Percentiles rank a stretch among this genome's conserved stretches.
These are phyloP conservation scores for Rhizoclosmatium globosum DNA, from an alignment of 192 early-diverging fungal genomes.

Conservation along the genomic window DNA sequence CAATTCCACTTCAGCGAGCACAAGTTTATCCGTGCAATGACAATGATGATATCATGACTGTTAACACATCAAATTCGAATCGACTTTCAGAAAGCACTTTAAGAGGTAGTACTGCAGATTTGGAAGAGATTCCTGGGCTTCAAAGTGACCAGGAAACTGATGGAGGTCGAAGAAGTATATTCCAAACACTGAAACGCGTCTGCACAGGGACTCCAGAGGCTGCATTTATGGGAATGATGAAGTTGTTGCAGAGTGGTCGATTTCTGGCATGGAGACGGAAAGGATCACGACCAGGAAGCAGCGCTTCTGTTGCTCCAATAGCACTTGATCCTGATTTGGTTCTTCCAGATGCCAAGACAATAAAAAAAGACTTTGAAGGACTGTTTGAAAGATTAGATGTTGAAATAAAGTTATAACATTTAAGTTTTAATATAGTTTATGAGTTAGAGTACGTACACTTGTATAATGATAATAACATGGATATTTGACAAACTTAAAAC, in stretches of 20 bases:
- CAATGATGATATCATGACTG: too few species aligned
- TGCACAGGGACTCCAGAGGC: not conserved
- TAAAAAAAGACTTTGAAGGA: not conserved
- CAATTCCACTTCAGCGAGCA: too few species aligned
- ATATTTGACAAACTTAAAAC: too few species aligned
- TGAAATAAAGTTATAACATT: not conserved
- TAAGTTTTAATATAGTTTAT: too few species aligned
- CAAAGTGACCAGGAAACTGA: not conserved
- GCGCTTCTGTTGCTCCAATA: not conserved
- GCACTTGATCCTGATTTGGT: not conserved
- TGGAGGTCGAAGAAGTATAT: not conserved
- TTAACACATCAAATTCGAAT: too few species aligned
- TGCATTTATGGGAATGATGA: slow-evolving; percentile 1
- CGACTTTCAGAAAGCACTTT: too few species aligned
- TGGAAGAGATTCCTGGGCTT: too few species aligned
- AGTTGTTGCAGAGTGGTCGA: not conserved
- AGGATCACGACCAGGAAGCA: not conserved
- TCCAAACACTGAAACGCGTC: not conserved
- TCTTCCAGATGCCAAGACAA: not conserved
- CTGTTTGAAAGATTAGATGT: not conserved
- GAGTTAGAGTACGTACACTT: too few species aligned
- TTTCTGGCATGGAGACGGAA: not conserved
- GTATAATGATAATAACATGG: too few species aligned
- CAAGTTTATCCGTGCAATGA: too few species aligned
- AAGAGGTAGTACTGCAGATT: too few species aligned